Percentiles rank a stretch among this genome's conserved stretches.
These are phyloP conservation scores for Ustilago shanxiensis DNA, from an alignment of 1,284 basidiomycete species.

Conservation along the genomic window DNA sequence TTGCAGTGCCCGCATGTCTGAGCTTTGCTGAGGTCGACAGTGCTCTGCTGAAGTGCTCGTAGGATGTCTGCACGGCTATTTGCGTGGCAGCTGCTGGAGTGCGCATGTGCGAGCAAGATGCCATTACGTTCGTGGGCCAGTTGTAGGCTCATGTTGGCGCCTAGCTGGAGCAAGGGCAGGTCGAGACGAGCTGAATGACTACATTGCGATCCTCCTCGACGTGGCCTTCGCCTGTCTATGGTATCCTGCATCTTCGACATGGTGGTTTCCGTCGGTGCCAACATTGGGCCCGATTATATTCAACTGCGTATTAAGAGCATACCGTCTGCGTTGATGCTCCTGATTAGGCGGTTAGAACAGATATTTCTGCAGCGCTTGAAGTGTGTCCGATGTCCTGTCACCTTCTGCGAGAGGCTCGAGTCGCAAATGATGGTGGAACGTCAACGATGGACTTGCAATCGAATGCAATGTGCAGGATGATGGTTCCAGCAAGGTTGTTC, in stretches of 20 bases:
- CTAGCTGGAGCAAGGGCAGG: slow-evolving; percentile 28
- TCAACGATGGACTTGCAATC: not conserved
- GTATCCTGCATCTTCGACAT: not conserved
- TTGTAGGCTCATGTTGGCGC: slow-evolving; percentile 40
- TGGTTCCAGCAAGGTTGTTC: not conserved
- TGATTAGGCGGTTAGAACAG: not conserved
- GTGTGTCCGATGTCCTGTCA: not conserved
- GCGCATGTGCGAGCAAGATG: slow-evolving; percentile 13
- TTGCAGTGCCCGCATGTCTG: slow-evolving; percentile 41
- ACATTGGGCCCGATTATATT: not conserved
- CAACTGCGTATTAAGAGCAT: slow-evolving; percentile 9
- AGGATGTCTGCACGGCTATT: slow-evolving; percentile 20
- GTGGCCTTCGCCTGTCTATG: not conserved
- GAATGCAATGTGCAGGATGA: slow-evolving; percentile 5
- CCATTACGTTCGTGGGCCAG: slow-evolving; percentile 35
- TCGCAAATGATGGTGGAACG: not conserved
- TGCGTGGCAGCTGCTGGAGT: not conserved
- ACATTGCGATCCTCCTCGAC: slow-evolving; percentile 24
- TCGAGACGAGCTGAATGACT: slow-evolving; percentile 35
- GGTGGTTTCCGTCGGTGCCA: not conserved
- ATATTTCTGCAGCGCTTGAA: not conserved
- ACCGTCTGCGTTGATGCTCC: not conserved
- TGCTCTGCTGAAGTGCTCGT: not conserved
- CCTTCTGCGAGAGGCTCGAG: not conserved
- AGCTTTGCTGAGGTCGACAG: slow-evolving; percentile 33